Conservation (phyloP, 1,139 yeast genomes). For the Saccharomyces hybrid region DNA sequence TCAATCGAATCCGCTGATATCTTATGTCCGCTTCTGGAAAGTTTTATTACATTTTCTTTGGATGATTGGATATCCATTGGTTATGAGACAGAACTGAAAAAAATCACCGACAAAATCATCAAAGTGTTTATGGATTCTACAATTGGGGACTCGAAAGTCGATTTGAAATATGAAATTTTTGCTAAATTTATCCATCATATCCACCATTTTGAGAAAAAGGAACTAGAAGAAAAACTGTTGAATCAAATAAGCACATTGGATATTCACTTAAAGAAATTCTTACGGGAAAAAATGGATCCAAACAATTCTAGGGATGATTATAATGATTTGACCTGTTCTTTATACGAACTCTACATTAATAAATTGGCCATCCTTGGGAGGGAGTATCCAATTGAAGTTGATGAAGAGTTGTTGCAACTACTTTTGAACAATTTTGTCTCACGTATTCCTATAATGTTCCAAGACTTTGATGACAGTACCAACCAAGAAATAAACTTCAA, state of each 20-base stretch:
- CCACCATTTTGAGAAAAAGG: conserved; percentile 15
- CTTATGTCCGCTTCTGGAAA: conserved; percentile 19
- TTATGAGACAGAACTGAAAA: conserved; percentile 17
- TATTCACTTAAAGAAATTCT: conserved; percentile 20
- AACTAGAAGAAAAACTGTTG: conserved; percentile 23
- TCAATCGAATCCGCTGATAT: conserved; percentile 22
- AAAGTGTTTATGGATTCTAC: conserved; percentile 19
- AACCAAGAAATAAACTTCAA: conserved; percentile 20
- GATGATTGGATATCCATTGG: conserved; percentile 30
- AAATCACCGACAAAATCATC: conserved; percentile 16
- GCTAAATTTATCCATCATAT: conserved; percentile 18
- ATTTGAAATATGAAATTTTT: conserved; percentile 15
- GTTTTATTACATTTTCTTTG: conserved; percentile 21
- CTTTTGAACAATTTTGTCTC: conserved; percentile 12
- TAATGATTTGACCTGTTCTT: conserved; percentile 10
- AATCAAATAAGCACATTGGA: conserved; percentile 18
- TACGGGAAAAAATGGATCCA: conserved; percentile 12
- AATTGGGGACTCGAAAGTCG: conserved; percentile 9
- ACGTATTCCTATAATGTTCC: conserved; percentile 12
- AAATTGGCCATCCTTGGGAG: conserved; percentile 27
- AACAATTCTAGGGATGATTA: conserved; percentile 6
- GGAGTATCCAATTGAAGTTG: conserved; percentile 22
- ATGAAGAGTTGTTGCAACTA: conserved; percentile 14
- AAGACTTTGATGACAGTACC: conserved; percentile 10
- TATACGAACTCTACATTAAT: conserved; percentile 23